Evolutionary conservation across 139 green algal species (phyloP), one percentile per base, ranked within the genome.

Genomic region (Zygnema circumcarinatum): DNA sequence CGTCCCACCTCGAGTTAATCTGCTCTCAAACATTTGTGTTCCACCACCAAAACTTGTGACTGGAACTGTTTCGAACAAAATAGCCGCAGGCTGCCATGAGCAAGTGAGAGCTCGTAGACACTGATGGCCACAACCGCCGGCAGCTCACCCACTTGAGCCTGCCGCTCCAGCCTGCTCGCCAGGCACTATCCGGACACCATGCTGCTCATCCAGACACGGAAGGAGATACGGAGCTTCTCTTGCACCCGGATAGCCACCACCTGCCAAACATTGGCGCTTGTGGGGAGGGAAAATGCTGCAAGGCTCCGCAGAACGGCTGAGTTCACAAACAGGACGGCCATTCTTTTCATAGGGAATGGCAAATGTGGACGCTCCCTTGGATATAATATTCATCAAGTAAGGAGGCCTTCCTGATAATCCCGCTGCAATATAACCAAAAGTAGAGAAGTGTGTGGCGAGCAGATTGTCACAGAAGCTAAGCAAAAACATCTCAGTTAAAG

Each of bases 401-500:
- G 76, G 81, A 0, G 31, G 35, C 67, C 38, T 38, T 42, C 81
- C 81, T 0, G 69, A 47, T 22, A 87, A 52, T 33, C 81, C 81
- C 32, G 68, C 69, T 29, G 81, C 81, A 40, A 84, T 56, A 52
- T 87, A 87, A 40, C 81, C 81, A 16, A 87, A 87, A 16, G 81
- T 87, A 0, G 81, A 87, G 25, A 53, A 33, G 69, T 87, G 67
- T 29, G 81, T 84, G 21, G 52, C 81, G 22, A 87, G 36, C 11
- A 87, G 81, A 0, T 42, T 42, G 81, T 87, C 81, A 22, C 36
- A 84, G 25, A 84, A 74, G 69, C 42, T 84, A 20, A 87, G 81
- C 1, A 87, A 33, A 68, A 68, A 87, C 67, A 87, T 87, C 69
- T 87, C 81, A 47, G n/a, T 33, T 32, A 87, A 73, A 1, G 81